Evolutionary conservation across 2,329 filamentous ascomycete species (phyloP).

Genomic region (Helminthosporium solani): DNA sequence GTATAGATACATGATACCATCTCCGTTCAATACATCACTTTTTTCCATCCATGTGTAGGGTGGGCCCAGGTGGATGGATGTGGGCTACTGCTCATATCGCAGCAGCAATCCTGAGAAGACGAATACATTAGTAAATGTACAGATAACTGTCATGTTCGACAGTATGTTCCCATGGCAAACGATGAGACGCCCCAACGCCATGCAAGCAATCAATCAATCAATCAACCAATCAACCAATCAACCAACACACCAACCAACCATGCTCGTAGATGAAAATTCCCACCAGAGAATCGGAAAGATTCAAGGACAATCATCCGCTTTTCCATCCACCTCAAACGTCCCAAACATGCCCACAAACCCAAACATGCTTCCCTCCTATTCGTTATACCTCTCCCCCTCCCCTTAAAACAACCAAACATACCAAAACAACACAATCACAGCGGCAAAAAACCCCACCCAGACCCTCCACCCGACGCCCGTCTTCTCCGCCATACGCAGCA

Average conservation of each 20-base stretch:
- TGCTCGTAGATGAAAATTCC: too few species aligned
- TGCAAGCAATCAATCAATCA: conserved; percentile 2
- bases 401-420: conserved; percentile 74
- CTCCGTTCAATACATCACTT: conserved; percentile 5
- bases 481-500: conserved; percentile 91
- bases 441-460: conserved; percentile 86
- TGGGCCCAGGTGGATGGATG: background rate
- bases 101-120: too few species aligned
- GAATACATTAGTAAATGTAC: too few species aligned
- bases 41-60: background rate
- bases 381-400: too few species aligned
- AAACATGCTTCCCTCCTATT: background rate
- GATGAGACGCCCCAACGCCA: conserved; percentile 3
- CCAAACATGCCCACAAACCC: background rate
- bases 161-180: background rate
- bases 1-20: conserved; percentile 11
- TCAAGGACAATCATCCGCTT: too few species aligned
- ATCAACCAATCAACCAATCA: background rate
- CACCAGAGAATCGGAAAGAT: too few species aligned
- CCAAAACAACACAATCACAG: conserved; percentile 77
- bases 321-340: too few species aligned
- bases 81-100: too few species aligned
- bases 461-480: conserved; percentile 96
- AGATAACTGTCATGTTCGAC: background rate
- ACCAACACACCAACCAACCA: background rate